Evolutionary conservation across 352 stramenopile species (phyloP).

Genomic region (Thalassiosira mediterranea): DNA sequence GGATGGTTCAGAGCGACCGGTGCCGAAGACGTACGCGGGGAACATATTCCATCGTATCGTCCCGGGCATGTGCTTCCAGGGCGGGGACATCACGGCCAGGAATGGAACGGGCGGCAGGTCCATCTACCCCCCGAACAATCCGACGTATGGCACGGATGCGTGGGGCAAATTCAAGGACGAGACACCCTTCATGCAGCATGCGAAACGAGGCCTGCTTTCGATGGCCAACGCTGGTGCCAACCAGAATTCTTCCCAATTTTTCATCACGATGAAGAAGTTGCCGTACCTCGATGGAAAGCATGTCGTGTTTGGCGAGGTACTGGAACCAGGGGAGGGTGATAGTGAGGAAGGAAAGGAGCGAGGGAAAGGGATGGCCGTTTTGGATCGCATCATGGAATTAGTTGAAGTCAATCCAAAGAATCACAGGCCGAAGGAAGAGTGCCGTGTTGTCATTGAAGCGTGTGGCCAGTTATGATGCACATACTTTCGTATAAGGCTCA

Average conservation of each 20-base stretch:
- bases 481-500: no score
- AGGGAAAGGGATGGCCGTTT: conserved; percentile 20
- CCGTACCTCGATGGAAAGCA: conserved; percentile 98
- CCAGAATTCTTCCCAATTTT: conserved; percentile 92
- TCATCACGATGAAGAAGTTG: conserved; percentile 95
- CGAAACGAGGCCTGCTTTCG: conserved; percentile 65
- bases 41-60: conserved; percentile 95
- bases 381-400: conserved; percentile 17
- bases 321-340: neutral
- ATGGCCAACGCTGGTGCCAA: conserved; percentile 83
- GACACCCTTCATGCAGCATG: conserved; percentile 65
- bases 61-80: conserved; percentile 88
- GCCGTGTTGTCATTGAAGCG: conserved; percentile 17
- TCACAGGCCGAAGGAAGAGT: conserved; percentile 19
- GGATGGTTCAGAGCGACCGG: conserved; percentile 74
- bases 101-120: conserved; percentile 89
- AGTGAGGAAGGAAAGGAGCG: neutral
- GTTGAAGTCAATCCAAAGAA: conserved; percentile 33
- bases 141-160: conserved; percentile 12
- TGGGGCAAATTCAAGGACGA: conserved; percentile 16
- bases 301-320: conserved; percentile 88
- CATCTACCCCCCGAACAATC: conserved; percentile 40
- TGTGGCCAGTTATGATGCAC: conserved; percentile 19
- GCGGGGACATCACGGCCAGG: conserved; percentile 93
- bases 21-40: conserved; percentile 90